A percentile compares a stretch with the other conserved stretches of the same genome.
Evolutionary conservation across 257 asterid genomes (phyloP).

Genomic region (Capsicum baccatum): DNA sequence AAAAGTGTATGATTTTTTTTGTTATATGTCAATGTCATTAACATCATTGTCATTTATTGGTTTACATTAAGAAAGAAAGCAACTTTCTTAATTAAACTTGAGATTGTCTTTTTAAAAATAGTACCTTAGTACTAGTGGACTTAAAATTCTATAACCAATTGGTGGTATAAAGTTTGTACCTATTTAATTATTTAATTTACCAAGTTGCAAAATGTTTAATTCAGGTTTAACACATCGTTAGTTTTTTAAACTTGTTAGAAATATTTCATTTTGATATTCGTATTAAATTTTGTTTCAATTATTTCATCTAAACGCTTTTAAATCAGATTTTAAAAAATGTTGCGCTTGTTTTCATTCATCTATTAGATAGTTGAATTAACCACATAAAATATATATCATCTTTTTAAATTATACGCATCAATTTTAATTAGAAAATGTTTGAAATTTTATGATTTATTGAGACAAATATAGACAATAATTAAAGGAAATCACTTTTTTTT

Average conservation of each 20-base stretch:
- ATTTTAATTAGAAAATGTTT: neutral
- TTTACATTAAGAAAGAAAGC: neutral
- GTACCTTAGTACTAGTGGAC: neutral
- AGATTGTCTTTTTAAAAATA: neutral
- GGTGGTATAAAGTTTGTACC: neutral
- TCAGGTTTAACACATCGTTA: neutral
- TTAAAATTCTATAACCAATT: neutral
- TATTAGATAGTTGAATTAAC: neutral
- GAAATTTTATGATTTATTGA: no score
- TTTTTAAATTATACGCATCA: neutral
- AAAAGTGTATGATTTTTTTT: neutral
- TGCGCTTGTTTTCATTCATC: neutral
- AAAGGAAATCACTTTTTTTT: neutral
- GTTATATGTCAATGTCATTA: conserved; percentile 21
- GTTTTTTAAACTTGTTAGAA: neutral
- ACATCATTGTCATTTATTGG: neutral
- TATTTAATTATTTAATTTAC: neutral
- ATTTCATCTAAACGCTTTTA: neutral
- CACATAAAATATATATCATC: neutral
- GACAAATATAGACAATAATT: neutral
- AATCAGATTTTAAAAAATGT: no score
- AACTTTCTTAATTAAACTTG: neutral
- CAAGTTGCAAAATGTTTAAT: neutral
- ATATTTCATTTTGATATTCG: neutral
- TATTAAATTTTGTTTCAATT: neutral